phyloP scores from a whole-genome alignment of 768 basidiomycete species.

The Chalciporus pseudorubinellus region DNA sequence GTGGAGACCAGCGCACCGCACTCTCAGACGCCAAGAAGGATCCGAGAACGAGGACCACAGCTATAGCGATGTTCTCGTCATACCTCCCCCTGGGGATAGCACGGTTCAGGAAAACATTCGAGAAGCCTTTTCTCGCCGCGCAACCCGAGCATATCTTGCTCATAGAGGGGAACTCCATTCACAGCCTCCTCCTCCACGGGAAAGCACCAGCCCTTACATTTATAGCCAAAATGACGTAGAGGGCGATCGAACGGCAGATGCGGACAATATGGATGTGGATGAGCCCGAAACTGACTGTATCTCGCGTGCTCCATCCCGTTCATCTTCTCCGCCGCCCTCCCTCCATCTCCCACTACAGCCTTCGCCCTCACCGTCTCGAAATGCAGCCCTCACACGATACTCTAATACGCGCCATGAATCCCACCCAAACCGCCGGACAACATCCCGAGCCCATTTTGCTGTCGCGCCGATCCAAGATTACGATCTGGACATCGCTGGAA shows the following conservation, averaged over 20 bases:
- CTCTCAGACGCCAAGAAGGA: constrained; percentile 20
- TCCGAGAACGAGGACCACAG: constrained; percentile 32
- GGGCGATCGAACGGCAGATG: constrained; percentile 33
- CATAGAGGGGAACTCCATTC: constrained; percentile 24
- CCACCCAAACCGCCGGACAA: constrained; percentile 18
- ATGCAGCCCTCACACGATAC: constrained; percentile 17
- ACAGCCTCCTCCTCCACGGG: constrained; percentile 17
- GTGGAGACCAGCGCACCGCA: constrained; percentile 23
- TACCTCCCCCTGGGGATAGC: constrained; percentile 54
- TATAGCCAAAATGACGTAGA: constrained; percentile 23
- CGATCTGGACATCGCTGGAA: constrained; percentile 60
- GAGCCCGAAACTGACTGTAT: constrained; percentile 53
- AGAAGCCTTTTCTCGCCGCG: constrained; percentile 51
- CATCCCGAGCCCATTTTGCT: constrained; percentile 7
- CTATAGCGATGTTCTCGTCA: constrained; percentile 51
- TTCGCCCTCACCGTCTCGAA: constrained; percentile 21
- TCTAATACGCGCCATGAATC: constrained; percentile 18
- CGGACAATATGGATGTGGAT: constrained; percentile 49
- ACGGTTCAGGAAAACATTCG: constrained; percentile 57
- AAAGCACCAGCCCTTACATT: constrained; percentile 8
- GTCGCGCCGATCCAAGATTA: constrained; percentile 16
- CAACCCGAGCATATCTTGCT: constrained; percentile 36
- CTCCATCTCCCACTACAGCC: constrained; percentile 29
- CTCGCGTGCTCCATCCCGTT: constrained; percentile 48
- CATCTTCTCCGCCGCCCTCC: constrained; percentile 47